These are phyloP conservation scores for Rachicladosporium sp. DNA, from an alignment of 2,329 filamentous ascomycete genomes.

Conservation along the genomic window DNA sequence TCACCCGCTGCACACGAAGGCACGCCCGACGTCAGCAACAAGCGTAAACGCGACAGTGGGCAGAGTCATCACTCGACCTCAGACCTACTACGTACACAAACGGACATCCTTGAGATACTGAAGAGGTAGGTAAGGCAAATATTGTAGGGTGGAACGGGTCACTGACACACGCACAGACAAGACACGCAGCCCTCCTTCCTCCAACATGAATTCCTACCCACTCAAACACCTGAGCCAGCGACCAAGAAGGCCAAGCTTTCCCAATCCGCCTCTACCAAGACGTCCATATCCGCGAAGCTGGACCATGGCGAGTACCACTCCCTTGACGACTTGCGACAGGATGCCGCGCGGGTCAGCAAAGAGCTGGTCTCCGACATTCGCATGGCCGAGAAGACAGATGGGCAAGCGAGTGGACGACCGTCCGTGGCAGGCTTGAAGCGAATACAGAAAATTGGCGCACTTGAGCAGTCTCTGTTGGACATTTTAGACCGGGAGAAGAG, in stretches of 20 bases:
- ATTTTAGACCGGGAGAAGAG: slow-evolving; percentile 17
- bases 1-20: slow-evolving; percentile 1
- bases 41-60: slow-evolving; percentile 33
- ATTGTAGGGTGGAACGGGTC: neutral
- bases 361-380: slow-evolving; percentile 22
- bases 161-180: slow-evolving; percentile 13
- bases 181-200: slow-evolving; percentile 37
- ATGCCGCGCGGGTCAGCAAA: slow-evolving; percentile 29
- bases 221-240: slow-evolving; percentile 27
- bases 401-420: slow-evolving; percentile 11
- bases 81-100: slow-evolving; percentile 20
- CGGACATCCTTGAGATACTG: slow-evolving; percentile 31
- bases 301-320: slow-evolving; percentile 27
- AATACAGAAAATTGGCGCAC: slow-evolving; percentile 18
- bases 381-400: slow-evolving; percentile 1
- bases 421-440: slow-evolving; percentile 27
- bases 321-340: slow-evolving; percentile 30
- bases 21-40: slow-evolving; percentile 16
- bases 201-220: slow-evolving; percentile 24
- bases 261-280: slow-evolving; percentile 16
- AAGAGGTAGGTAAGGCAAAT: slow-evolving; percentile 22
- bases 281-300: slow-evolving; percentile 28
- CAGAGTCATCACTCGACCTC: slow-evolving; percentile 15
- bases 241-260: slow-evolving; percentile 35
- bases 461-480: slow-evolving; percentile 17